A percentile compares a stretch with the other conserved stretches of the same genome.
phyloP scores from a whole-genome alignment of 129 eudicot species.

The Flaveria brownii region DNA sequence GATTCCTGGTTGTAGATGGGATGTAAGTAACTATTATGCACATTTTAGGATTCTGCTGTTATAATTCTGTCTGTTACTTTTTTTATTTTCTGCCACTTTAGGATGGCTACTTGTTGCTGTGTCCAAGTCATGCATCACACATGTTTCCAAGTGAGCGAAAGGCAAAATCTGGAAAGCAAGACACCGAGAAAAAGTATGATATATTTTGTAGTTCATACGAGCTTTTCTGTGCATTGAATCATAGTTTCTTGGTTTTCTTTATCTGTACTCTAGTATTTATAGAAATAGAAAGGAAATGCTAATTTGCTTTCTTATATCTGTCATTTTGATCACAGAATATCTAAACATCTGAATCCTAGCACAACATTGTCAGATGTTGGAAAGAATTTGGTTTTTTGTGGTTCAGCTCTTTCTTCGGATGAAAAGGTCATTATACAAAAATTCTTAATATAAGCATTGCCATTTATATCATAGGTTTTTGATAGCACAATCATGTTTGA shows the following conservation, averaged over 20 bases:
- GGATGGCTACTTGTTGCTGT: conserved; percentile 63
- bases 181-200: conserved; percentile 13
- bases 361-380: conserved; percentile 36
- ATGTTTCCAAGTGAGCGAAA: conserved; percentile 70
- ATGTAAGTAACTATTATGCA: conserved; percentile 51
- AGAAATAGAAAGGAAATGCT: background rate
- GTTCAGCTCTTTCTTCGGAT: conserved; percentile 74
- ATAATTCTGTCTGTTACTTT: background rate
- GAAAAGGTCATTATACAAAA: conserved; percentile 59
- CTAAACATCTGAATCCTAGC: conserved; percentile 36
- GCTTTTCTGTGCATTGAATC: background rate
- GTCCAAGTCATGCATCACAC: conserved; percentile 60
- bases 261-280: background rate
- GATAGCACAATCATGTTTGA: background rate
- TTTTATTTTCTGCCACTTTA: conserved; percentile 8
- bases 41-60: conserved; percentile 5
- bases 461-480: background rate
- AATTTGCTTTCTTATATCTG: conserved; percentile 16
- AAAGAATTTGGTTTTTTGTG: conserved; percentile 64
- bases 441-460: background rate
- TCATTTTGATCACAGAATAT: conserved; percentile 34
- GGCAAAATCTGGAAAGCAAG: conserved; percentile 42
- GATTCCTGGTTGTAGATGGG: conserved; percentile 78
- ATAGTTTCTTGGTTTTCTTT: background rate
- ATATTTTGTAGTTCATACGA: background rate